These are phyloP conservation scores for Amborella trichopoda DNA, from an alignment of 164 flowering plant species.

Conservation along the genomic window DNA sequence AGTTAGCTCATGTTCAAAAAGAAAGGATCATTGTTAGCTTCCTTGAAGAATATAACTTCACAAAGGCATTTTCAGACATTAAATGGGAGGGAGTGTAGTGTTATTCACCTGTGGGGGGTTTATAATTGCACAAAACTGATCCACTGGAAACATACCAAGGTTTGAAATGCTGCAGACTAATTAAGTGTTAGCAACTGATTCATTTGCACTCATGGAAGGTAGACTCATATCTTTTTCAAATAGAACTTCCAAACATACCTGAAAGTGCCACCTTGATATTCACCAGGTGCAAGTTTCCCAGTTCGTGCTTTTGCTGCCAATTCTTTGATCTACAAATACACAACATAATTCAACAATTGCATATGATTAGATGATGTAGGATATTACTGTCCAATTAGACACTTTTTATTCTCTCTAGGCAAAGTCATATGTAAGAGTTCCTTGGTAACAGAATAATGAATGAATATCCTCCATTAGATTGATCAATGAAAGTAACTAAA, in stretches of 20 bases:
- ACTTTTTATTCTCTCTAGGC: too few relatives aligned
- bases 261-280: conserved; percentile 97
- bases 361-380: too few relatives aligned
- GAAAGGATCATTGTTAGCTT: too few relatives aligned
- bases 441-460: too few relatives aligned
- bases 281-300: conserved; percentile 76
- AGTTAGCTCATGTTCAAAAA: too few relatives aligned
- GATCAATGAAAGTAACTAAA: too few relatives aligned
- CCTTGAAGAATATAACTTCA: neutral
- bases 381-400: too few relatives aligned
- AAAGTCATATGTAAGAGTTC: too few relatives aligned
- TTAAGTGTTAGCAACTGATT: too few relatives aligned
- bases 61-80: too few relatives aligned
- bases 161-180: conserved; percentile 81
- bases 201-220: neutral
- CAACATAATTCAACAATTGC: conserved; percentile 1
- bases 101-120: conserved; percentile 86
- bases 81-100: neutral
- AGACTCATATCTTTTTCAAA: too few relatives aligned
- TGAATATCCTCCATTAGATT: too few relatives aligned
- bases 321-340: conserved; percentile 55
- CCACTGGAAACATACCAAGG: conserved; percentile 99
- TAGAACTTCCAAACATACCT: conserved; percentile 31
- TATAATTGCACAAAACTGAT: conserved; percentile 86
- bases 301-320: conserved; percentile 88